These are phyloP conservation scores for Fistulifera solaris DNA, from an alignment of 108 stramenopile species.

Conservation along the genomic window DNA sequence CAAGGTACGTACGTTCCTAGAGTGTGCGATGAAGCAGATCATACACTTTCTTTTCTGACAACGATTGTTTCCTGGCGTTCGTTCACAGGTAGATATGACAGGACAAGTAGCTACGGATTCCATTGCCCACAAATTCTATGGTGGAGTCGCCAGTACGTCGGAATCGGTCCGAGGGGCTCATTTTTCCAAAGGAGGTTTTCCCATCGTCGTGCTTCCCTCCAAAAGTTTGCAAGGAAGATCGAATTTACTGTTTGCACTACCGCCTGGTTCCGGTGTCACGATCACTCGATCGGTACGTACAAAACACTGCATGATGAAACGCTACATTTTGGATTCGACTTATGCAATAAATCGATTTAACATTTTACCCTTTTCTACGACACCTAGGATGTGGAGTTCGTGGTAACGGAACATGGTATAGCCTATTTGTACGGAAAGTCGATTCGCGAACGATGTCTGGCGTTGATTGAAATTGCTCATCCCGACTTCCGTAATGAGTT, in stretches of 20 bases:
- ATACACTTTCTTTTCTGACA: no score
- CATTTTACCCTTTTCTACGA: background rate
- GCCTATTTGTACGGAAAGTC: constrained; percentile 31
- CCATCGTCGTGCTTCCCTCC: constrained; percentile 21
- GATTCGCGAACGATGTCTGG: constrained; percentile 27
- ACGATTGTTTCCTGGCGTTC: no score
- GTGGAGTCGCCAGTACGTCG: constrained; percentile 24
- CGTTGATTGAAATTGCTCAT: constrained; percentile 29
- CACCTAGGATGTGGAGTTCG: constrained; percentile 20
- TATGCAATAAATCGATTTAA: no score
- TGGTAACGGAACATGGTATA: constrained; percentile 22
- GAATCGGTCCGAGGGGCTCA: constrained; percentile 26
- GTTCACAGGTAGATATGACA: constrained; percentile 10
- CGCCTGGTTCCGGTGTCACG: constrained; percentile 23
- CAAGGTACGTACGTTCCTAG: constrained; percentile 14
- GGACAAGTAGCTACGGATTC: constrained; percentile 35
- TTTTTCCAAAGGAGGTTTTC: constrained; percentile 23
- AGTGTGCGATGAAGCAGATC: constrained; percentile 14
- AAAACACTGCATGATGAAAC: no score
- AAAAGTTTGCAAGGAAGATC: constrained; percentile 23
- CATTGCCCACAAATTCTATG: constrained; percentile 33
- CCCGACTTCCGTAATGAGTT: constrained; percentile 24
- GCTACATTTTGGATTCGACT: no score
- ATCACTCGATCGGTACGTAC: constrained; percentile 13
- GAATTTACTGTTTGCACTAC: constrained; percentile 24